Percentiles rank a stretch among this genome's conserved stretches.
phyloP scores from a whole-genome alignment of 805 yeast species.

The Dipodascopsis tothii region DNA sequence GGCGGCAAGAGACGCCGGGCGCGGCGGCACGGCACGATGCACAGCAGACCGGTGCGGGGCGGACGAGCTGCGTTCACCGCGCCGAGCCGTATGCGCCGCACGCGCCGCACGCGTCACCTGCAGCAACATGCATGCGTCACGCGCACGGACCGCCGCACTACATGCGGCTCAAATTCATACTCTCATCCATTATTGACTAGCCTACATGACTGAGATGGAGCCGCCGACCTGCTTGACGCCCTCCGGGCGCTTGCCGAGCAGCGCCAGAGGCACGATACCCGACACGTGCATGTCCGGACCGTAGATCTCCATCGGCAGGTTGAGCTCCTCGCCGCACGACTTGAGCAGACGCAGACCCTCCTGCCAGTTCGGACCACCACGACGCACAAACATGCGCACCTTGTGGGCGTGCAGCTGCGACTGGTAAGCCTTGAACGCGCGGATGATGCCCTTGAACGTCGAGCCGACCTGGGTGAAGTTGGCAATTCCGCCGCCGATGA shows the following conservation, averaged over 20 bases:
- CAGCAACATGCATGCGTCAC: too few relatives aligned
- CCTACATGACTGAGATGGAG: conserved; percentile 7
- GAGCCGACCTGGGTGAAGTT: conserved; percentile 44
- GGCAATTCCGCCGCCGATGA: conserved; percentile 44
- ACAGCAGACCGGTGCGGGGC: too few relatives aligned
- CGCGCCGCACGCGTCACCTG: too few relatives aligned
- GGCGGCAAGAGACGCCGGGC: too few relatives aligned
- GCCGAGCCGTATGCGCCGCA: too few relatives aligned
- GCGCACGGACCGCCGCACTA: too few relatives aligned
- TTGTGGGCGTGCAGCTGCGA: conserved; percentile 34
- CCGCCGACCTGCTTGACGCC: conserved; percentile 37
- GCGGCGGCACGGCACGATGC: too few relatives aligned
- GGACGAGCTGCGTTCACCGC: too few relatives aligned
- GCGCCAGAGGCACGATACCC: conserved; percentile 41
- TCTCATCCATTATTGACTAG: too few relatives aligned
- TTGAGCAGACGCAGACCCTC: conserved; percentile 41
- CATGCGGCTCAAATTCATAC: too few relatives aligned
- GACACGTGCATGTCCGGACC: conserved; percentile 48
- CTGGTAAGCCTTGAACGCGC: conserved; percentile 40
- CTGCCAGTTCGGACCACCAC: conserved; percentile 46
- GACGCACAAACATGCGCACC: conserved; percentile 39
- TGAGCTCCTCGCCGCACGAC: conserved; percentile 40
- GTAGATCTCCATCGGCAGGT: conserved; percentile 40
- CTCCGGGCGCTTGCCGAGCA: conserved; percentile 36
- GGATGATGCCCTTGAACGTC: conserved; percentile 44